Evolutionary conservation across 78 protist genomes (phyloP).

Genomic region (Creolimax fragrantissima): DNA sequence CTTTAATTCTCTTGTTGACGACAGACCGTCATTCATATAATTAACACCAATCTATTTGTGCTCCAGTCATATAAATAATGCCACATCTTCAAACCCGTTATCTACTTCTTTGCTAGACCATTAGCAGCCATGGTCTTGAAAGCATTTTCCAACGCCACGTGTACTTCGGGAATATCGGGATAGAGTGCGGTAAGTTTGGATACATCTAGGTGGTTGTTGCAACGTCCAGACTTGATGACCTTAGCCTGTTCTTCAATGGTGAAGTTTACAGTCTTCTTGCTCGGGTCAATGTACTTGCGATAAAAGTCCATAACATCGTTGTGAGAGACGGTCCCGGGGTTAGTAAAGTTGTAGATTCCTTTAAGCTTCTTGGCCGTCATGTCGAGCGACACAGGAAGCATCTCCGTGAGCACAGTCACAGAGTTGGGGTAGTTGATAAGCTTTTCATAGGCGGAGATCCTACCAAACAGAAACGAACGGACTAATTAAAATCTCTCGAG

Average conservation of each 20-base stretch:
- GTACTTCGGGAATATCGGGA: conserved; percentile 42
- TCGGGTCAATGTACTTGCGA: conserved; percentile 48
- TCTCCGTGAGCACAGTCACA: conserved; percentile 54
- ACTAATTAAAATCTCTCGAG: not conserved
- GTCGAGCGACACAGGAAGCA: conserved; percentile 67
- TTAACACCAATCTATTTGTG: too few relatives aligned
- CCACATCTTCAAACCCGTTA: too few relatives aligned
- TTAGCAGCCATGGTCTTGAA: not conserved
- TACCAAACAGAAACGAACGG: not conserved
- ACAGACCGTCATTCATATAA: too few relatives aligned
- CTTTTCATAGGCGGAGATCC: conserved; percentile 28
- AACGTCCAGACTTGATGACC: conserved; percentile 54
- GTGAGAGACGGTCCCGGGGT: conserved; percentile 75
- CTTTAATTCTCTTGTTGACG: too few relatives aligned
- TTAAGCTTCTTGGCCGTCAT: conserved; percentile 38
- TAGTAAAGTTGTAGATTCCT: conserved; percentile 70
- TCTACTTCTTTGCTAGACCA: not conserved
- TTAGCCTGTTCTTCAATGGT: conserved; percentile 65
- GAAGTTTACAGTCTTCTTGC: conserved; percentile 41
- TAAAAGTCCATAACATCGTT: conserved; percentile 72
- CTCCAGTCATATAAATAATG: too few relatives aligned
- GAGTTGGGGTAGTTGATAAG: conserved; percentile 77
- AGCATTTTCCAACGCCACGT: conserved; percentile 8
- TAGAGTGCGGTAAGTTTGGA: conserved; percentile 28
- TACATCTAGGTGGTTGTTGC: conserved; percentile 63